Percentiles rank a stretch among this genome's conserved stretches.
phyloP scores from a whole-genome alignment of 805 yeast genomes.

The Hanseniaspora guilliermondii region DNA sequence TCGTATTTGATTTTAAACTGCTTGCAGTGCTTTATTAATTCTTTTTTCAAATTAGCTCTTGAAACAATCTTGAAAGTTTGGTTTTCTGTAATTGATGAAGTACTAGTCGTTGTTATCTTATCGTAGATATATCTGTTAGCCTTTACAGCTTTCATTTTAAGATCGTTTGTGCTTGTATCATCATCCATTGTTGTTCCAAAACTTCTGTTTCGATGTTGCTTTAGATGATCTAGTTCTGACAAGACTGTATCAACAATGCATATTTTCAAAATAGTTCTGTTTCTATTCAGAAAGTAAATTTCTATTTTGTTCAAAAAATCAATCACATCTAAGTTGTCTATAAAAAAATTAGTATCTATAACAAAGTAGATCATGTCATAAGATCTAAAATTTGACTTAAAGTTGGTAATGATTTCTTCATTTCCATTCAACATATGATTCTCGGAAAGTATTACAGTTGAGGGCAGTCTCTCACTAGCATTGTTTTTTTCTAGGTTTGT shows the following conservation, averaged over 20 bases:
- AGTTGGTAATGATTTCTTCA: neutral
- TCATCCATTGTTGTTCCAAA: neutral
- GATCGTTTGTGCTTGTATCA: neutral
- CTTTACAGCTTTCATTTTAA: constrained; percentile 6
- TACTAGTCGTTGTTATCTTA: neutral
- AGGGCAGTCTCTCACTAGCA: too few species aligned
- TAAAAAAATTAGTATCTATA: constrained; percentile 9
- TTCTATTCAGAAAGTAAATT: neutral
- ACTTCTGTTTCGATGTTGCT: neutral
- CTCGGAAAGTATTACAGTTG: too few species aligned
- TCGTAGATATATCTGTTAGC: constrained; percentile 11
- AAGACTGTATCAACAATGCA: constrained; percentile 12
- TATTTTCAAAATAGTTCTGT: neutral
- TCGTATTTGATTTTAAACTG: neutral
- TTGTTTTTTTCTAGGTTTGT: too few species aligned
- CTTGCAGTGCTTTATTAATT: neutral
- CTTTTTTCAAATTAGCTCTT: neutral
- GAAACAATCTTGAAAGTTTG: neutral
- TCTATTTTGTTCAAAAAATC: neutral
- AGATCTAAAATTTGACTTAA: neutral
- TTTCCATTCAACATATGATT: neutral
- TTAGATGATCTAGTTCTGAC: constrained; percentile 9
- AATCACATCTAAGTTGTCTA: neutral
- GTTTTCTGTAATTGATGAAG: neutral
- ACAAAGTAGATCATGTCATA: neutral